Percentiles rank a stretch among this genome's conserved stretches.
phyloP scores from a whole-genome alignment of 306 rosid genomes.

The Glycine soja region DNA sequence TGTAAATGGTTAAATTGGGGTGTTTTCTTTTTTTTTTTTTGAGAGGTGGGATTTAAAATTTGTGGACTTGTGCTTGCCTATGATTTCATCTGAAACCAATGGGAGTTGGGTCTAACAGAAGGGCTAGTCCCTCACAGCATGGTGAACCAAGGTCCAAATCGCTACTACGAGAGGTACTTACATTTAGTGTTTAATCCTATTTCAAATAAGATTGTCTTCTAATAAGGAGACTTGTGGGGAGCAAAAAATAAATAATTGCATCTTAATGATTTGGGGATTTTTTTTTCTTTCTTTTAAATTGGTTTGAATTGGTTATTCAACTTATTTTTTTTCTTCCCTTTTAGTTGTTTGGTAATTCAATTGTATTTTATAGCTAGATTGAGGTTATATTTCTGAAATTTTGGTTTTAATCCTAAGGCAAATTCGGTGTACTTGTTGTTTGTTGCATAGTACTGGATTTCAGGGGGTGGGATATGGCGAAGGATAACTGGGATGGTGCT shows the following conservation, averaged over 20 bases:
- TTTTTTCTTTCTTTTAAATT: background rate
- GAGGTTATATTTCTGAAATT: slow-evolving; percentile 6
- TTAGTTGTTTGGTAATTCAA: background rate
- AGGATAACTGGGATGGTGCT: background rate
- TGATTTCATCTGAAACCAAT: background rate
- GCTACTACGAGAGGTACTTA: background rate
- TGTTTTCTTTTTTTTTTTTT: no score
- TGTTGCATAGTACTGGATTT: slow-evolving; percentile 21
- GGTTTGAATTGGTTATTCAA: background rate
- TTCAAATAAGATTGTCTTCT: background rate
- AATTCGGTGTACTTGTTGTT: background rate
- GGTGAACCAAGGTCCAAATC: background rate
- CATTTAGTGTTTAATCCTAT: background rate
- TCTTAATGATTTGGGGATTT: background rate
- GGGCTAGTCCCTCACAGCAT: background rate
- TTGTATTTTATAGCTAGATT: background rate
- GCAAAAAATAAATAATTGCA: background rate
- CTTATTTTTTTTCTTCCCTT: background rate
- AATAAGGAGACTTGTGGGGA: background rate
- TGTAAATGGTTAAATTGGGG: background rate
- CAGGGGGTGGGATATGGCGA: background rate
- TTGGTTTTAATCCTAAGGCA: background rate
- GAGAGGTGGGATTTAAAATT: background rate
- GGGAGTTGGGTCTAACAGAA: background rate
- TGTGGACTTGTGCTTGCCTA: background rate